Percentiles rank a stretch among this genome's conserved stretches.
These are phyloP conservation scores for Paramecium pentaurelia DNA, from an alignment of 73 alveolate genomes.

Conservation along the genomic window DNA sequence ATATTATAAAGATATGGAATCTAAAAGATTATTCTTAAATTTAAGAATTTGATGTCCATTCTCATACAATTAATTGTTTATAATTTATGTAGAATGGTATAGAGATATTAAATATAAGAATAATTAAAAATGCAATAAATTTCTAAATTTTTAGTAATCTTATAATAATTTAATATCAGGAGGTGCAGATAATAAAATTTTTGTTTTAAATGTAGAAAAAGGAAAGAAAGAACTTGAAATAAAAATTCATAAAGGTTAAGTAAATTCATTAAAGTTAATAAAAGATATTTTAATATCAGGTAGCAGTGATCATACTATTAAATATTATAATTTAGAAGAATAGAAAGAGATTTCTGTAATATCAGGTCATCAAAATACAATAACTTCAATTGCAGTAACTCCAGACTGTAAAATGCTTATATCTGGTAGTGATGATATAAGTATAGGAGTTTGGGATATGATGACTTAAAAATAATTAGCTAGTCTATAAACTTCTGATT, in stretches of 20 bases:
- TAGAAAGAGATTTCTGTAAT: not conserved
- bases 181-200: not conserved
- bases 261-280: not conserved
- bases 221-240: not conserved
- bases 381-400: not conserved
- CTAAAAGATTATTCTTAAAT: not conserved
- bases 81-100: not conserved
- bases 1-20: not conserved
- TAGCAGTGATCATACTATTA: slow-evolving; percentile 76
- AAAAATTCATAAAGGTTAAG: not conserved
- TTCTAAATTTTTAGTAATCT: too few relatives aligned
- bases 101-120: too few relatives aligned
- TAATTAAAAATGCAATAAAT: too few relatives aligned
- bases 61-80: not conserved
- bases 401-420: not conserved
- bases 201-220: not conserved
- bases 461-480: not conserved
- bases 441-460: not conserved
- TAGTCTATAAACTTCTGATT: not conserved
- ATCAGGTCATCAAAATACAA: not conserved
- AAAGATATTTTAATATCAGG: slow-evolving; percentile 52
- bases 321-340: not conserved
- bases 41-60: not conserved
- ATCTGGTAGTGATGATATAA: not conserved
- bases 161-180: not conserved